Percentiles rank a stretch among this genome's conserved stretches.
These are phyloP conservation scores for Thelonectria olida DNA, from an alignment of 2,329 filamentous ascomycete genomes.

Conservation along the genomic window DNA sequence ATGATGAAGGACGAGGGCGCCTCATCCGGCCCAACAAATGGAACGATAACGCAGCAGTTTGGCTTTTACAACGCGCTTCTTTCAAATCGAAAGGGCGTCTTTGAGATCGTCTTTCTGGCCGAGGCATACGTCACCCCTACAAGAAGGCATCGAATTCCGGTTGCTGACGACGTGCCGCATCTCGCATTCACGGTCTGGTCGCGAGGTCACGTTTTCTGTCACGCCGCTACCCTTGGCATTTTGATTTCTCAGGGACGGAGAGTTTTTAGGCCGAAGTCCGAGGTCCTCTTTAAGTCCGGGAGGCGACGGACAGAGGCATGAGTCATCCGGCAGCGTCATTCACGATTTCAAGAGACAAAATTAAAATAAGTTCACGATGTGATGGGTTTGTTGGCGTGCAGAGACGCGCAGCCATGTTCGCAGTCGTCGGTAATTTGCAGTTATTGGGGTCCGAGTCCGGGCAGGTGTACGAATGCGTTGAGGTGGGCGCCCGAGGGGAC, in stretches of 20 bases:
- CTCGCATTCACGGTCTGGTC: conserved; percentile 20
- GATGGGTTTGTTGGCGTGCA: too few species aligned
- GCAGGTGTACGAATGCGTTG: too few species aligned
- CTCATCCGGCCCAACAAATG: conserved; percentile 29
- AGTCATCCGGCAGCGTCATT: conserved; percentile 33
- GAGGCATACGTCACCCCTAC: conserved; percentile 17
- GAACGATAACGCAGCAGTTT: conserved; percentile 1
- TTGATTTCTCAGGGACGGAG: conserved; percentile 26
- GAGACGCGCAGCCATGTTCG: too few species aligned
- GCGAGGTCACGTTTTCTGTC: conserved; percentile 30
- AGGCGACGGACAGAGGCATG: conserved; percentile 8
- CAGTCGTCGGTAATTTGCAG: too few species aligned
- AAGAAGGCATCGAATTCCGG: too few species aligned
- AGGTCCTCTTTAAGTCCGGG: conserved; percentile 32
- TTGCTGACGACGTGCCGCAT: too few species aligned
- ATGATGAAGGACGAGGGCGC: conserved; percentile 26
- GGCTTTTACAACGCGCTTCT: neutral
- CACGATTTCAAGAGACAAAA: too few species aligned
- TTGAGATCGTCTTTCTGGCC: conserved; percentile 6
- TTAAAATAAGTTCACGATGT: too few species aligned
- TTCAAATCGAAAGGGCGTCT: conserved; percentile 8
- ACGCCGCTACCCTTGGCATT: conserved; percentile 18
- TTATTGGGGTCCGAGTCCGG: too few species aligned
- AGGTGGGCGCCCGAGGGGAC: too few species aligned
- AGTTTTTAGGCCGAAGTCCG: conserved; percentile 38